Base-by-base conservation (phyloP, 495 filamentous ascomycete species). In the Penicillium paxilli region DNA sequence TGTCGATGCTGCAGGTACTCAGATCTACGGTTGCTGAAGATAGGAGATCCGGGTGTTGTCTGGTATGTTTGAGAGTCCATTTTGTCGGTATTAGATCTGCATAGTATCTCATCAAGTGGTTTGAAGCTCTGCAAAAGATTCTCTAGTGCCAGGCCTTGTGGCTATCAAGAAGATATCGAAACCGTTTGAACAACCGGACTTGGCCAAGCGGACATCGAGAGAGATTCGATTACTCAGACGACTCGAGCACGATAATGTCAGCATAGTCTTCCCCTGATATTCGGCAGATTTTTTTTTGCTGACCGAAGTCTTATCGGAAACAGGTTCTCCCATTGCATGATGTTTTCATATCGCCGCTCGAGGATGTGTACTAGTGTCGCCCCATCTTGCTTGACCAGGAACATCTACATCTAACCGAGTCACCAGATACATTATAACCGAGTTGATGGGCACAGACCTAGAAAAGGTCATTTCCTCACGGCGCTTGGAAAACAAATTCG, bases 361-460 rank as follows among this genome's bases (percentile, higher is more conserved):
- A 51, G 14, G 49, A 51, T 33, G 14, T 51, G 49, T 51, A 22
- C 22, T n/a, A n/a, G n/a, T n/a, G n/a, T n/a, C n/a, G 49, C 11
- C 8, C 21, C 16, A 19, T 41, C 21, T 21, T 41, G 8, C 8
- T 5, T 20, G 16, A 20, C 16, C 19, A 19, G 5, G 1, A 41
- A 20, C 23, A 35, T 23, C 21, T 7, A 21, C 14, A 4, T 4
- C 8, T 14, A 37, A 23, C 7, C 20, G 0, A n/a, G n/a, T n/a
- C n/a, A n/a, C n/a, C 16, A 51, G 49, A 3, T 51, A 51, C 23
- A 7, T 51, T 16, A 17, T 51, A 2, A 51, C 38, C 10, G 49
- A 51, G 12, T 26, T 42, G 7, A 11, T 51, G 21, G 20, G 24
- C 14, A 51, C 49, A 1, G 49, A 51, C 20, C 38, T 51, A 4